These are phyloP conservation scores for Tetrahymena elliotti DNA, from an alignment of 73 alveolate genomes.

Conservation along the genomic window DNA sequence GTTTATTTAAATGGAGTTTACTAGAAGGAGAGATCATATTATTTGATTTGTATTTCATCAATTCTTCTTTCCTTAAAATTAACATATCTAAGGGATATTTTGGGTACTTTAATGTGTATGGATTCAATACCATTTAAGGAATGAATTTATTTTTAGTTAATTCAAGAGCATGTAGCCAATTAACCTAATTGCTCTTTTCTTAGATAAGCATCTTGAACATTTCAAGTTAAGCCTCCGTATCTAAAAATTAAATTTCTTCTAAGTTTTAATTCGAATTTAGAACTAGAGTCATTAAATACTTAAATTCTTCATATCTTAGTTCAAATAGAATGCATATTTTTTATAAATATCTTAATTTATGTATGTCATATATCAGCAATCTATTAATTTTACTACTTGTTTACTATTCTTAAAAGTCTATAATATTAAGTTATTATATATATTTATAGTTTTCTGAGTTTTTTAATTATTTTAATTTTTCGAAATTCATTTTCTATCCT, in stretches of 20 bases:
- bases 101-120: background rate
- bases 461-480: too few relatives aligned
- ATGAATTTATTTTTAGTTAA: too few relatives aligned
- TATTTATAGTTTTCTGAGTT: too few relatives aligned
- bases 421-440: background rate
- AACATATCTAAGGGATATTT: too few relatives aligned
- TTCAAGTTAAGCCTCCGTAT: background rate
- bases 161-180: background rate
- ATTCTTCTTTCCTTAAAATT: too few relatives aligned
- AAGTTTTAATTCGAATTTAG: background rate
- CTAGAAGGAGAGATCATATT: too few relatives aligned
- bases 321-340: background rate
- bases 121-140: background rate
- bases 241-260: too few relatives aligned
- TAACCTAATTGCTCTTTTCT: background rate
- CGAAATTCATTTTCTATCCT: too few relatives aligned
- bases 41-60: too few relatives aligned
- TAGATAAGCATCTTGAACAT: background rate
- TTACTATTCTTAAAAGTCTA: background rate
- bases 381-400: background rate
- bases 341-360: too few relatives aligned
- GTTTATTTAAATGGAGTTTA: too few relatives aligned
- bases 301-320: background rate
- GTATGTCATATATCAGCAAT: background rate
- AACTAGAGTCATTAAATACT: background rate